A percentile compares a stretch with the other conserved stretches of the same genome.
phyloP scores from a whole-genome alignment of 2,329 filamentous ascomycete genomes.

The Tolypocladium tropicale region DNA sequence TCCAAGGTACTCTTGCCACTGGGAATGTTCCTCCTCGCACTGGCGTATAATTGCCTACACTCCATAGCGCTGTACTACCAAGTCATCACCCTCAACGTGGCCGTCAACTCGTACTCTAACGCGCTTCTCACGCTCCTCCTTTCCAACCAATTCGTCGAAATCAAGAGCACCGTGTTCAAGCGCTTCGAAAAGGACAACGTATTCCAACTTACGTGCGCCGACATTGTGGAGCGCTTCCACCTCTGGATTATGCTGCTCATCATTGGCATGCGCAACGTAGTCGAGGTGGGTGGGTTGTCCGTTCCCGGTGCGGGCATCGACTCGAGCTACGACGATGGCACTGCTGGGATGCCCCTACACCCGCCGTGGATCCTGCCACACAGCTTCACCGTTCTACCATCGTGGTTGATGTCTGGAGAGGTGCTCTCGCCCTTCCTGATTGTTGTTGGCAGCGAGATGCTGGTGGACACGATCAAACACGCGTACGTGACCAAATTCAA shows the following conservation, averaged over 20 bases:
- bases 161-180: slow-evolving; percentile 97
- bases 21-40: slow-evolving; percentile 79
- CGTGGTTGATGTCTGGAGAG: slow-evolving; percentile 67
- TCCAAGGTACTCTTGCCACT: slow-evolving; percentile 85
- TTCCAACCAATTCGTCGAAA: slow-evolving; percentile 98
- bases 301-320: slow-evolving; percentile 44
- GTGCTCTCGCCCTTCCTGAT: slow-evolving; percentile 88
- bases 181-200: slow-evolving; percentile 97
- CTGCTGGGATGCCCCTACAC: slow-evolving; percentile 49
- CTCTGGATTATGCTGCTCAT: slow-evolving; percentile 96
- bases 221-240: slow-evolving; percentile 94
- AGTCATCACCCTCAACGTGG: slow-evolving; percentile 94
- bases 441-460: slow-evolving; percentile 90
- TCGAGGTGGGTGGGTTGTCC: slow-evolving; percentile 83
- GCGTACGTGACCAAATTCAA: slow-evolving; percentile 98
- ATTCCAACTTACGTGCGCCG: slow-evolving; percentile 92
- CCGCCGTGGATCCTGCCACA: slow-evolving; percentile 72
- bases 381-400: slow-evolving; percentile 82
- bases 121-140: slow-evolving; percentile 83
- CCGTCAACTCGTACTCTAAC: slow-evolving; percentile 97
- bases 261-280: slow-evolving; percentile 90
- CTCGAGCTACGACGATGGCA: slow-evolving; percentile 33
- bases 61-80: slow-evolving; percentile 89
- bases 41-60: slow-evolving; percentile 82
- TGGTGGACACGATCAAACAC: slow-evolving; percentile 95